These are phyloP conservation scores for grape (Vitis vinifera) DNA, from an alignment of 164 flowering plant genomes.

Conservation along the genomic window DNA sequence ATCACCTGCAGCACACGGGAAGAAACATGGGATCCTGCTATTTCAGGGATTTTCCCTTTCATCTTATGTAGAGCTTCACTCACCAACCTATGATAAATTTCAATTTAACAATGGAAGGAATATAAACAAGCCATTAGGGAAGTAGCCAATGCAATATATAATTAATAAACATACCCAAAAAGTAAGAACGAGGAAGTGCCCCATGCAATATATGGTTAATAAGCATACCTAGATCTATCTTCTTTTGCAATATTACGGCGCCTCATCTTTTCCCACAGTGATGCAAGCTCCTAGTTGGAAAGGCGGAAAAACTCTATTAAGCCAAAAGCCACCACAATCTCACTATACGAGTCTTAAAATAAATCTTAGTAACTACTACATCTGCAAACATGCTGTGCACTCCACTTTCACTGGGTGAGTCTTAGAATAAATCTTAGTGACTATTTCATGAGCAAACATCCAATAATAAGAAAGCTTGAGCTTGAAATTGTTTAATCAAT, in stretches of 20 bases:
- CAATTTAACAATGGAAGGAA: not conserved
- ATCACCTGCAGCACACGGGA: constrained; percentile 93
- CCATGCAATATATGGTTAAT: not conserved
- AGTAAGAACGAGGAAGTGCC: not conserved
- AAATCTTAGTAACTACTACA: too few species aligned
- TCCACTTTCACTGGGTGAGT: too few species aligned
- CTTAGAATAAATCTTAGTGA: too few species aligned
- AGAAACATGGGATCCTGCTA: constrained; percentile 86
- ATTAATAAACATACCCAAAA: not conserved
- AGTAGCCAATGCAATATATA: not conserved
- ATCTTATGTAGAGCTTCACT: constrained; percentile 79
- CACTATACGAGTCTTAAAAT: too few species aligned
- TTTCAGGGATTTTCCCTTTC: constrained; percentile 89
- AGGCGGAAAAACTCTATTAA: not conserved
- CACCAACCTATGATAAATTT: constrained; percentile 48
- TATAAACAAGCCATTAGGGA: not conserved
- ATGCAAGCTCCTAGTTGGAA: constrained; percentile 70
- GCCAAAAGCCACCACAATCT: not conserved
- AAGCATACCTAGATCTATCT: constrained; percentile 75
- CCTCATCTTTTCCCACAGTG: constrained; percentile 93
- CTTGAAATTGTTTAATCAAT: too few species aligned
- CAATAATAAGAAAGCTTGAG: too few species aligned
- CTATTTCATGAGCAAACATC: too few species aligned
- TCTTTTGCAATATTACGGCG: constrained; percentile 72
- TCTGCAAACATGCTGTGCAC: too few species aligned